phyloP scores from a whole-genome alignment of 2,329 filamentous ascomycete genomes.

The Ceratocystis alfenasii region DNA sequence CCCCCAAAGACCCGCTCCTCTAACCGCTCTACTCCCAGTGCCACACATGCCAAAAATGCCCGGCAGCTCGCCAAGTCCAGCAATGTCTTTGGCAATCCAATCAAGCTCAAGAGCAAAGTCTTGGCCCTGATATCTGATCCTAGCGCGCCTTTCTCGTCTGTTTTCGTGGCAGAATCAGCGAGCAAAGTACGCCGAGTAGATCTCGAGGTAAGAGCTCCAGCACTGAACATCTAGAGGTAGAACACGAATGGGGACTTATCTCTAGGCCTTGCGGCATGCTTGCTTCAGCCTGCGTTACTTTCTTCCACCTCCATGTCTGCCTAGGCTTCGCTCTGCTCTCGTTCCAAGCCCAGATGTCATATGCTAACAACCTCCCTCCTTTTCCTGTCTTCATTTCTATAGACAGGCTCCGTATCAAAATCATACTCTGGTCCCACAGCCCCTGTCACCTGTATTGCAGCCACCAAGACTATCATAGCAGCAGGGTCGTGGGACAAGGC shows the following conservation, averaged over 20 bases:
- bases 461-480: constrained; percentile 56
- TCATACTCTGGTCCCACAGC: constrained; percentile 62
- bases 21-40: constrained; percentile 31
- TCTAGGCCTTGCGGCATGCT: too few species aligned
- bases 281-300: background rate
- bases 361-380: background rate
- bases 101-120: constrained; percentile 74
- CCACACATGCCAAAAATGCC: constrained; percentile 36
- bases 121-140: constrained; percentile 62
- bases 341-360: background rate
- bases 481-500: constrained; percentile 92
- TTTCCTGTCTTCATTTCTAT: background rate
- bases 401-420: constrained; percentile 21
- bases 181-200: constrained; percentile 63
- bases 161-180: constrained; percentile 81
- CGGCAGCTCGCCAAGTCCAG: constrained; percentile 57
- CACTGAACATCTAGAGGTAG: background rate
- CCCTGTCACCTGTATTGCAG: constrained; percentile 65
- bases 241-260: too few species aligned
- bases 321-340: background rate
- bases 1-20: background rate
- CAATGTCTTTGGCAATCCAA: constrained; percentile 73
- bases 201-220: constrained; percentile 48
- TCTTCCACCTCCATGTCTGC: background rate
- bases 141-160: constrained; percentile 40